These are phyloP conservation scores for Luvunga scandens DNA, from an alignment of 345 rosid genomes.

Conservation along the genomic window DNA sequence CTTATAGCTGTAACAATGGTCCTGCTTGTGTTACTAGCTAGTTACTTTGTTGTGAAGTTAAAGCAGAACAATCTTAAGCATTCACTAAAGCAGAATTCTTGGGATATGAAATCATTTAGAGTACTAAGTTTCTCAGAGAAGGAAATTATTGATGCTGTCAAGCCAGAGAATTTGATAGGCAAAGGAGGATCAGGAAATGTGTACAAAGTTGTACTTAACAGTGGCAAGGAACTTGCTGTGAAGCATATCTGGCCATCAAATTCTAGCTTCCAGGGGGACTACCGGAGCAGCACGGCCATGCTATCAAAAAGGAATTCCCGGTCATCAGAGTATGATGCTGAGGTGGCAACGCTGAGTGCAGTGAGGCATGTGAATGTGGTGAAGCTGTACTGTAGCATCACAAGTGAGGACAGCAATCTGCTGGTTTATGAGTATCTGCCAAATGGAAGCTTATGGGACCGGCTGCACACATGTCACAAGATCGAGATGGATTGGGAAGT, in stretches of 20 bases:
- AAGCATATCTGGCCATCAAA: slow-evolving; percentile 64
- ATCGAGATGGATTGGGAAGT: slow-evolving; percentile 61
- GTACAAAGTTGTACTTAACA: slow-evolving; percentile 55
- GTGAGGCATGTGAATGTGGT: slow-evolving; percentile 87
- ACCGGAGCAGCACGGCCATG: slow-evolving; percentile 48
- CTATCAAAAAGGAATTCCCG: slow-evolving; percentile 28
- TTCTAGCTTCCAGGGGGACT: slow-evolving; percentile 22
- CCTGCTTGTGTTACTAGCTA: slow-evolving; percentile 31
- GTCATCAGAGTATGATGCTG: slow-evolving; percentile 56
- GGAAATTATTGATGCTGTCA: slow-evolving; percentile 59
- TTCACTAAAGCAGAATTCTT: slow-evolving; percentile 39
- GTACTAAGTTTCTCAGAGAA: slow-evolving; percentile 53
- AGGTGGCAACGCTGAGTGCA: slow-evolving; percentile 67
- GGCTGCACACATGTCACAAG: slow-evolving; percentile 54
- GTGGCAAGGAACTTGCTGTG: slow-evolving; percentile 69
- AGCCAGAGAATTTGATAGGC: slow-evolving; percentile 73
- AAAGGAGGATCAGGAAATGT: slow-evolving; percentile 88
- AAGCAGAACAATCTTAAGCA: slow-evolving; percentile 27
- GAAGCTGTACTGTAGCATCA: slow-evolving; percentile 79
- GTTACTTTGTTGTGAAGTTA: slow-evolving; percentile 36
- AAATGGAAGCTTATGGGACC: slow-evolving; percentile 88
- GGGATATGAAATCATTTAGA: slow-evolving; percentile 68
- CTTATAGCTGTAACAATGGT: slow-evolving; percentile 37
- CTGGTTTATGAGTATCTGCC: slow-evolving; percentile 84
- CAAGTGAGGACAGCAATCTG: slow-evolving; percentile 78